Percentiles rank a stretch among this genome's conserved stretches.
These are phyloP conservation scores for Zymoseptoria tritici DNA, from an alignment of 2,329 filamentous ascomycete species.

Conservation along the genomic window DNA sequence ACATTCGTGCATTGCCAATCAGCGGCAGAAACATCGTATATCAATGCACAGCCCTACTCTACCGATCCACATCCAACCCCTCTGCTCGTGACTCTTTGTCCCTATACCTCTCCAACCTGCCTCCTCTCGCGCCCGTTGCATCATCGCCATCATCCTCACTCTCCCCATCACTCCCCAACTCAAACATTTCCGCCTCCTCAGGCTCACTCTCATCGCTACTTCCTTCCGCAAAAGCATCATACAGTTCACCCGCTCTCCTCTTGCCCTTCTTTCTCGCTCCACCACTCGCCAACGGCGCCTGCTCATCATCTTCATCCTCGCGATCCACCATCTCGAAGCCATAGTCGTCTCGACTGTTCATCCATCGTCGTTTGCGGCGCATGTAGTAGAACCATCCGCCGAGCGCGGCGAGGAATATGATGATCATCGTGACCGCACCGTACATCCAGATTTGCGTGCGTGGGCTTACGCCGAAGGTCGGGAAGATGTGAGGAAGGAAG, in stretches of 20 bases:
- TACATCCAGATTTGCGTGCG: conserved; percentile 91
- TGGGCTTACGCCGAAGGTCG: conserved; percentile 81
- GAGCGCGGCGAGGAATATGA: conserved; percentile 72
- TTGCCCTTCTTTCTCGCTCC: conserved; percentile 31
- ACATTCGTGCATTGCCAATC: neutral
- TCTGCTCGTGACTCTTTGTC: conserved; percentile 9
- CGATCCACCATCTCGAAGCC: conserved; percentile 91
- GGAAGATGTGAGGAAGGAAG: conserved; percentile 77
- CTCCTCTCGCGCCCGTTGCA: conserved; percentile 5
- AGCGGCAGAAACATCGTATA: neutral
- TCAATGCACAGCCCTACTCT: neutral
- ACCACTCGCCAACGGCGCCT: conserved; percentile 27
- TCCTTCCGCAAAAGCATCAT: conserved; percentile 93
- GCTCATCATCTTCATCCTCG: conserved; percentile 52
- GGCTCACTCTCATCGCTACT: conserved; percentile 67
- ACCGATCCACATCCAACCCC: neutral
- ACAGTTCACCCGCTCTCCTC: conserved; percentile 75
- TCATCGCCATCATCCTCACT: conserved; percentile 15
- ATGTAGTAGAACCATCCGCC: conserved; percentile 69
- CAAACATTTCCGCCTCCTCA: conserved; percentile 45
- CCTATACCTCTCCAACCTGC: conserved; percentile 9
- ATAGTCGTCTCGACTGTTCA: conserved; percentile 61
- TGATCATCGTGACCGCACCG: conserved; percentile 74
- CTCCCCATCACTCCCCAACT: conserved; percentile 18
- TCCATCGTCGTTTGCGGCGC: conserved; percentile 57